Conservation (phyloP, 2,329 filamentous ascomycete genomes). For the Microdochium paspali region DNA sequence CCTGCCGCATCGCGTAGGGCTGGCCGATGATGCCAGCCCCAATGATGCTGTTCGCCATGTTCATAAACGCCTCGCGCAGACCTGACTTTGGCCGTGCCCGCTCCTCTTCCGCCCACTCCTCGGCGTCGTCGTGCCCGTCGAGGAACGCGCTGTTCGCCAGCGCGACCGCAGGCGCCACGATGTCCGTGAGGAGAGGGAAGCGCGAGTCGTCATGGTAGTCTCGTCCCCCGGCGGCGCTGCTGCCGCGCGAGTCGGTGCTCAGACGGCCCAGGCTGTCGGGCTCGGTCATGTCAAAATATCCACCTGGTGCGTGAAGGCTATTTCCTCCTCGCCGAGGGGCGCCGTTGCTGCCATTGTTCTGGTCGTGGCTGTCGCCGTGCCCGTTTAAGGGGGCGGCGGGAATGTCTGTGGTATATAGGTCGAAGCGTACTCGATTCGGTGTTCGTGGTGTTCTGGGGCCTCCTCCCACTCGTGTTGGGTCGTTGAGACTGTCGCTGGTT, state of each 20-base stretch:
- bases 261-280: slow-evolving; percentile 20
- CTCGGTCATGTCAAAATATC: slow-evolving; percentile 19
- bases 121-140: slow-evolving; percentile 28
- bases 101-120: slow-evolving; percentile 43
- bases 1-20: slow-evolving; percentile 92
- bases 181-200: slow-evolving; percentile 60
- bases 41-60: slow-evolving; percentile 99
- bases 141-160: slow-evolving; percentile 49
- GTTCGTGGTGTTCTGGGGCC: slow-evolving; percentile 38
- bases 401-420: slow-evolving; percentile 25
- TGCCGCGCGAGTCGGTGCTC: slow-evolving; percentile 10
- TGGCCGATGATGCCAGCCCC: slow-evolving; percentile 70
- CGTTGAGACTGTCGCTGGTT: slow-evolving; percentile 2
- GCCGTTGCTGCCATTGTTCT: too few species aligned
- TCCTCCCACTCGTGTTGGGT: slow-evolving; percentile 1
- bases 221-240: slow-evolving; percentile 23
- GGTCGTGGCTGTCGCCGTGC: slow-evolving; percentile 1
- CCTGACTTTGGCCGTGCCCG: slow-evolving; percentile 69
- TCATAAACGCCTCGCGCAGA: slow-evolving; percentile 89
- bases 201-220: slow-evolving; percentile 39
- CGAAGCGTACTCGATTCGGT: slow-evolving; percentile 58
- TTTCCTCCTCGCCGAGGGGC: slow-evolving; percentile 12
- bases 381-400: slow-evolving; percentile 8
- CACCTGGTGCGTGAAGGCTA: slow-evolving; percentile 13
- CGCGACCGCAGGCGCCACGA: slow-evolving; percentile 60